A percentile compares a stretch with the other conserved stretches of the same genome.
Conservation (phyloP, 1,284 basidiomycete genomes). For the Sanghuangporus baumii region DNA sequence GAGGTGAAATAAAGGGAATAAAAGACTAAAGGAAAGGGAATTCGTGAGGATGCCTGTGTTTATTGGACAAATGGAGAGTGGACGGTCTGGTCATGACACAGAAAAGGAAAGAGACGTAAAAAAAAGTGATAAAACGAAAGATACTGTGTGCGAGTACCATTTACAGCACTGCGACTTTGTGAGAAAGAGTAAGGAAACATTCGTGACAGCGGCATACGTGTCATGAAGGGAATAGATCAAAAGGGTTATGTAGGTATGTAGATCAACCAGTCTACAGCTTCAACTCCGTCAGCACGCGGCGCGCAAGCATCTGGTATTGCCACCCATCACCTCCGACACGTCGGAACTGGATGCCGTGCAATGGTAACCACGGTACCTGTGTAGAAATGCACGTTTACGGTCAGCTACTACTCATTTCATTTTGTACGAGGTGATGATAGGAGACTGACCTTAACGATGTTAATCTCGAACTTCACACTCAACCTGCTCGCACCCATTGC, state of each 20-base stretch:
- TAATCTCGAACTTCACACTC: slow-evolving; percentile 90
- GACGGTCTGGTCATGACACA: too few species aligned
- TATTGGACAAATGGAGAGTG: too few species aligned
- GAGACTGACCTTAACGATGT: slow-evolving; percentile 83
- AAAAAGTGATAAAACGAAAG: too few species aligned
- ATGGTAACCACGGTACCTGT: slow-evolving; percentile 87
- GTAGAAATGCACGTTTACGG: background rate
- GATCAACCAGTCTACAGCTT: slow-evolving; percentile 57
- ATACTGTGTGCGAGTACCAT: background rate
- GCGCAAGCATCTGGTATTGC: slow-evolving; percentile 98
- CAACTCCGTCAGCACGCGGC: slow-evolving; percentile 87
- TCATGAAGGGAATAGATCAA: background rate
- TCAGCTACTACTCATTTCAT: slow-evolving; percentile 8
- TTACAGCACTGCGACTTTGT: background rate
- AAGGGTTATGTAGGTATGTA: background rate
- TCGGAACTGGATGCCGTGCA: slow-evolving; percentile 96
- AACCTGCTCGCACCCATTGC: slow-evolving; percentile 68
- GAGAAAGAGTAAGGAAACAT: background rate
- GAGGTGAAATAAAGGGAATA: background rate
- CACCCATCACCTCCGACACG: slow-evolving; percentile 89
- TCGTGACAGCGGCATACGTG: background rate
- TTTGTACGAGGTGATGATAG: background rate
- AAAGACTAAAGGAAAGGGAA: background rate
- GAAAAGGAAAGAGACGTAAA: too few species aligned
- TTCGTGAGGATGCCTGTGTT: background rate